Evolutionary conservation across 2,329 filamentous ascomycete genomes (phyloP).

Genomic region (Alternaria atra): DNA sequence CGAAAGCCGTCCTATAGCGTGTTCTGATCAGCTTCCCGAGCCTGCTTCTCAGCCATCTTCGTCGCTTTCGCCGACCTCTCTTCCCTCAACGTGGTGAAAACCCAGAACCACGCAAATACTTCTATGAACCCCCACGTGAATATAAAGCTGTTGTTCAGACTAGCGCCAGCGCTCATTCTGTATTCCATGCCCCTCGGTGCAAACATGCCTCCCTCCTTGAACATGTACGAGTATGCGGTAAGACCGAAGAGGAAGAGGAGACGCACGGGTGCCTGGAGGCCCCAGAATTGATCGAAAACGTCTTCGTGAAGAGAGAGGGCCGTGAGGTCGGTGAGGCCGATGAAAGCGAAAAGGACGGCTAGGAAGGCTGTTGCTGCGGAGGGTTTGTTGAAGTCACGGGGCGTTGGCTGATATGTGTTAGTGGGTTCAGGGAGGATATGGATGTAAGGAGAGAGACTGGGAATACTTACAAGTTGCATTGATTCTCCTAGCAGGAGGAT

Average conservation of each 20-base stretch:
- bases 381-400: slow-evolving; percentile 72
- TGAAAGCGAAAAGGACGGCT: slow-evolving; percentile 75
- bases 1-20: slow-evolving; percentile 19
- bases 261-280: slow-evolving; percentile 68
- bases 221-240: slow-evolving; percentile 71
- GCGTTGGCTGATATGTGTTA: slow-evolving; percentile 62
- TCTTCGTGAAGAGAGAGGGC: slow-evolving; percentile 57
- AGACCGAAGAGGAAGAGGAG: slow-evolving; percentile 69
- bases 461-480: slow-evolving; percentile 74
- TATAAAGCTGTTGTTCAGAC: slow-evolving; percentile 82
- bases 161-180: slow-evolving; percentile 59
- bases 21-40: slow-evolving; percentile 35
- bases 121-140: slow-evolving; percentile 89
- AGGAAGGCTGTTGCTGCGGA: slow-evolving; percentile 72
- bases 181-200: slow-evolving; percentile 40
- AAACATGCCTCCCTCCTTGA: slow-evolving; percentile 62
- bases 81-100: slow-evolving; percentile 49
- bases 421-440: not conserved
- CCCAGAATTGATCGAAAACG: slow-evolving; percentile 57
- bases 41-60: slow-evolving; percentile 44
- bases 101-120: slow-evolving; percentile 88
- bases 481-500: slow-evolving; percentile 84
- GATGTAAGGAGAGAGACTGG: not conserved
- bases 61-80: slow-evolving; percentile 45
- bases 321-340: slow-evolving; percentile 58